Percentiles rank a stretch among this genome's conserved stretches.
These are phyloP conservation scores for Candida schatavii DNA, from an alignment of 805 yeast genomes.

Conservation along the genomic window DNA sequence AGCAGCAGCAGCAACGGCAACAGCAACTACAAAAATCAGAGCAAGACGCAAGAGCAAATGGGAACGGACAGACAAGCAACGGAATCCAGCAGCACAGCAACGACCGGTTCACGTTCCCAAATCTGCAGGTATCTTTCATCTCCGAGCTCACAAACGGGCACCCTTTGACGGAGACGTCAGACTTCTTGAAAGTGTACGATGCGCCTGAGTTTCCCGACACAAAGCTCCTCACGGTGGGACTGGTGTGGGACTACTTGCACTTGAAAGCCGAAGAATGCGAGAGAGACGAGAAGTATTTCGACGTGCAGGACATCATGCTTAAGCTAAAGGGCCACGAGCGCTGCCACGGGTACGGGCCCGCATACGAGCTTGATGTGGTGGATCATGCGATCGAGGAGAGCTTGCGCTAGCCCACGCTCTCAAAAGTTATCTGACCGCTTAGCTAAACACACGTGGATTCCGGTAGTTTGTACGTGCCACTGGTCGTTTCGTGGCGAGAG, in stretches of 20 bases:
- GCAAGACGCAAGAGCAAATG: not conserved
- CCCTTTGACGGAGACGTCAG: conserved; percentile 13
- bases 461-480: too few species aligned
- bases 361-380: conserved; percentile 47
- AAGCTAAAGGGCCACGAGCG: conserved; percentile 62
- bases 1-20: not conserved
- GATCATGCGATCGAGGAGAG: conserved; percentile 31
- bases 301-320: conserved; percentile 57
- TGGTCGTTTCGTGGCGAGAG: too few species aligned
- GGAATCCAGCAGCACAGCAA: conserved; percentile 3
- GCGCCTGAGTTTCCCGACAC: conserved; percentile 38
- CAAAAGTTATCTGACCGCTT: too few species aligned
- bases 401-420: not conserved
- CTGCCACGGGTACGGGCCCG: conserved; percentile 82
- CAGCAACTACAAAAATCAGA: too few species aligned
- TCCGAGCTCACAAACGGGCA: conserved; percentile 28
- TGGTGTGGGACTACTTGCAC: conserved; percentile 77
- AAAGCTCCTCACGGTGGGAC: conserved; percentile 65
- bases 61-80: conserved; percentile 2
- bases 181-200: conserved; percentile 30
- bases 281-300: conserved; percentile 45
- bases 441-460: too few species aligned
- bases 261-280: conserved; percentile 46
- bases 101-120: conserved; percentile 32
- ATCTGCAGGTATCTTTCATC: conserved; percentile 32